A percentile compares a stretch with the other conserved stretches of the same genome.
phyloP scores from a whole-genome alignment of 2,329 filamentous ascomycete genomes.

The Xylariales sp. region DNA sequence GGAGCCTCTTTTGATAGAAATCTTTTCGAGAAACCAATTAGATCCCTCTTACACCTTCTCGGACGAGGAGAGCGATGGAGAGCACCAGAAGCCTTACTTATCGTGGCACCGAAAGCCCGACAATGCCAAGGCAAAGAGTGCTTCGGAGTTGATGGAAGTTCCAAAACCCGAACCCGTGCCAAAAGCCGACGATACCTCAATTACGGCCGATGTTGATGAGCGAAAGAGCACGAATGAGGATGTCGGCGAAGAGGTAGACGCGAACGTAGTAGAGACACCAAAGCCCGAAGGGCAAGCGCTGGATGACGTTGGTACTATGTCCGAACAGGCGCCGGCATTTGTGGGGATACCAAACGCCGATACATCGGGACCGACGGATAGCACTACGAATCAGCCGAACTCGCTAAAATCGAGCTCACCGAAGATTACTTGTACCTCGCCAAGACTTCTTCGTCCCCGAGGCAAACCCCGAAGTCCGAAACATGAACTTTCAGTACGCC shows the following conservation, averaged over 20 bases:
- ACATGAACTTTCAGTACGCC: too few relatives aligned
- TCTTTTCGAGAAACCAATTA: too few relatives aligned
- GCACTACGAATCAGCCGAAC: neutral
- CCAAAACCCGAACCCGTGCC: neutral
- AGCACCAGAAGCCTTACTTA: too few relatives aligned
- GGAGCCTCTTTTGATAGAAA: too few relatives aligned
- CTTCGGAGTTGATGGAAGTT: neutral
- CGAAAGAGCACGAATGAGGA: neutral
- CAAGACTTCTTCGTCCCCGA: too few relatives aligned
- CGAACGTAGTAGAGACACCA: neutral
- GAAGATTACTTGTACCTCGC: too few relatives aligned
- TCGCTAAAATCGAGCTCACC: too few relatives aligned
- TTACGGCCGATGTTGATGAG: neutral
- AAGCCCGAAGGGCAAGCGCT: neutral
- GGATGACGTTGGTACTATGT: neutral
- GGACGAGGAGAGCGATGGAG: too few relatives aligned
- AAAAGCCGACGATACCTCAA: neutral
- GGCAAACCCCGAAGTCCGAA: too few relatives aligned
- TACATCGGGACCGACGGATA: neutral
- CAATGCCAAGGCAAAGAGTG: neutral
- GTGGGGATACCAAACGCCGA: constrained; percentile 1
- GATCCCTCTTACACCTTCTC: too few relatives aligned
- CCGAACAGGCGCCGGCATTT: neutral
- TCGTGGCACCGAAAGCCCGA: neutral
- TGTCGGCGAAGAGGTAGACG: neutral